Percentiles rank a stretch among this genome's conserved stretches.
phyloP scores from a whole-genome alignment of 345 rosid genomes.

The Eucalyptus erythrocorys region DNA sequence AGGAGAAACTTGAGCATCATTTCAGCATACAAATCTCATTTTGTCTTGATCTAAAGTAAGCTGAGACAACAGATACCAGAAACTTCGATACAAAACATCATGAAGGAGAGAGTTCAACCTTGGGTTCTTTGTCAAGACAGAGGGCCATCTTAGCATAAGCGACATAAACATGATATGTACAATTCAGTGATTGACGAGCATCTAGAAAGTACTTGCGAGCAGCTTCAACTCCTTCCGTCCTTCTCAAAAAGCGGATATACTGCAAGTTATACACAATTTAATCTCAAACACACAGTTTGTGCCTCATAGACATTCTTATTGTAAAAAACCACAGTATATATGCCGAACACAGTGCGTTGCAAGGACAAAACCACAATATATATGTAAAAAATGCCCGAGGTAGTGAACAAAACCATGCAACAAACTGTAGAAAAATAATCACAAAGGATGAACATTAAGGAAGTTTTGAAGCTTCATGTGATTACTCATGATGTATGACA shows the following conservation, averaged over 20 bases:
- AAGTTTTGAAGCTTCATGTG: neutral
- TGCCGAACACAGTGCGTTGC: neutral
- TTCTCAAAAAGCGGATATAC: slow-evolving; percentile 84
- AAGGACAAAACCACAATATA: neutral
- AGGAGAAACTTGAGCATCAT: neutral
- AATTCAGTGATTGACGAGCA: slow-evolving; percentile 72
- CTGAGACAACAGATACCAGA: neutral
- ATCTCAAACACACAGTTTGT: neutral
- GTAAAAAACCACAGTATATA: neutral
- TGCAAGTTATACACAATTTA: slow-evolving; percentile 9
- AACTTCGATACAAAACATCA: neutral
- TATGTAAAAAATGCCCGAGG: neutral
- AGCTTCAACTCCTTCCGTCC: slow-evolving; percentile 91
- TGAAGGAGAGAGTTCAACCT: slow-evolving; percentile 25
- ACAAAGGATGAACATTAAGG: neutral
- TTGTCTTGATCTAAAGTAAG: neutral
- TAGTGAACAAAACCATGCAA: neutral
- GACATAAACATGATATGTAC: slow-evolving; percentile 84
- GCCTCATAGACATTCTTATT: neutral
- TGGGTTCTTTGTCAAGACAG: slow-evolving; percentile 89
- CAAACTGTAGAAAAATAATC: neutral
- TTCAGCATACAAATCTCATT: neutral
- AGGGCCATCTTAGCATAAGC: slow-evolving; percentile 88
- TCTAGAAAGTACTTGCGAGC: slow-evolving; percentile 94
- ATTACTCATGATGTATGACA: neutral